Evolutionary conservation across 1,284 basidiomycete species (phyloP).

Genomic region (Trichosporon sp.): DNA sequence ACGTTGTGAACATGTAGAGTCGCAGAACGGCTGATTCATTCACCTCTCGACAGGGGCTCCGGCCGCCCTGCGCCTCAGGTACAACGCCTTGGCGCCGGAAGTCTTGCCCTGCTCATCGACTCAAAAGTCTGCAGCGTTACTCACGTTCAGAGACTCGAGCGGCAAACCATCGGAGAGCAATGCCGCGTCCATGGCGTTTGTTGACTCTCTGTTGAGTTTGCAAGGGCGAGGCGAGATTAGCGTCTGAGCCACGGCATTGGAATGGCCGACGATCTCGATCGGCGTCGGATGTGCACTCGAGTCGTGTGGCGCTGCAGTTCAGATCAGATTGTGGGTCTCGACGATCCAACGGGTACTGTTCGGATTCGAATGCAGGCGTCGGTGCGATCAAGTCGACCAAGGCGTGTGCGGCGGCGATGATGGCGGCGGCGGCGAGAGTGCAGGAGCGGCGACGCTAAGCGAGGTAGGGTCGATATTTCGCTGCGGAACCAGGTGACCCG

Average conservation of each 20-base stretch:
- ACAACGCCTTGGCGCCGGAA: neutral
- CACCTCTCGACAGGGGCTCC: too few relatives aligned
- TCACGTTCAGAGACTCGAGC: neutral
- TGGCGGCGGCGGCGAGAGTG: neutral
- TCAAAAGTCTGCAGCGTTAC: too few relatives aligned
- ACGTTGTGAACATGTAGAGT: too few relatives aligned
- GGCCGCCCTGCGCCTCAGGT: too few relatives aligned
- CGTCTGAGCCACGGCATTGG: neutral
- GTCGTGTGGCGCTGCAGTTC: neutral
- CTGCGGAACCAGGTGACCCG: too few relatives aligned
- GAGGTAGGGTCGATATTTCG: neutral
- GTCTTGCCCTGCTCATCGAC: neutral
- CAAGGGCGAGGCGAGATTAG: neutral
- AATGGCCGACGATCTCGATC: neutral
- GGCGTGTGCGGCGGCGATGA: neutral
- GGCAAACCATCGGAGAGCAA: neutral
- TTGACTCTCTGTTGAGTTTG: neutral
- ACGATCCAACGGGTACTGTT: too few relatives aligned
- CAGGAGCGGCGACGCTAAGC: neutral
- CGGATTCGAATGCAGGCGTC: too few relatives aligned
- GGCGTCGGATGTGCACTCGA: neutral
- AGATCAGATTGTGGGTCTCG: too few relatives aligned
- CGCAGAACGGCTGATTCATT: too few relatives aligned
- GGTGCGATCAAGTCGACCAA: neutral
- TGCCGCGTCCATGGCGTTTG: neutral